Conservation (phyloP, 768 basidiomycete species). For the Suillus fuscotomentosus region DNA sequence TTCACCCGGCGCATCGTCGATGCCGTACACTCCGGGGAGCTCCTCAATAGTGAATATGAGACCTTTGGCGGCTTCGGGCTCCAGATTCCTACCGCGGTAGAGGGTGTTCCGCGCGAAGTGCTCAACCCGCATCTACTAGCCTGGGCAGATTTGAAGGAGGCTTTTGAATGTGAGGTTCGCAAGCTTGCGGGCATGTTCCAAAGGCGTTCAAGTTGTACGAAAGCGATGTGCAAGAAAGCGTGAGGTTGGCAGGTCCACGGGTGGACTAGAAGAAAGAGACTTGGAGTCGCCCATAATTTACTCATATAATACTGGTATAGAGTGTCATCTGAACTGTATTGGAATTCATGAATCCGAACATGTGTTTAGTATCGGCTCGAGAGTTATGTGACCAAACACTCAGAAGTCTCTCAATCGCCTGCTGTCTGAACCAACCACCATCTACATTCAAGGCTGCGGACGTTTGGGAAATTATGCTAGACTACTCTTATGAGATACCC, state of each 20-base stretch:
- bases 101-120: constrained; percentile 87
- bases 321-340: constrained; percentile 1
- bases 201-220: constrained; percentile 91
- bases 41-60: constrained; percentile 85
- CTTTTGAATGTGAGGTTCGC: constrained; percentile 83
- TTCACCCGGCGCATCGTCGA: constrained; percentile 96
- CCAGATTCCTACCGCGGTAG: constrained; percentile 76
- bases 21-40: constrained; percentile 91
- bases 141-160: constrained; percentile 87
- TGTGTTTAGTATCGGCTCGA: background rate
- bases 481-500: background rate
- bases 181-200: constrained; percentile 94
- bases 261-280: constrained; percentile 17
- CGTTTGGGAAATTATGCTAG: background rate
- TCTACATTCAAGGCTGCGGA: background rate
- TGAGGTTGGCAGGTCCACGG: constrained; percentile 77
- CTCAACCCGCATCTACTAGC: constrained; percentile 86
- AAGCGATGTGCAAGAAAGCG: constrained; percentile 77
- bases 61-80: constrained; percentile 82
- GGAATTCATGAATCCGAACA: background rate
- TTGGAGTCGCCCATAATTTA: constrained; percentile 6
- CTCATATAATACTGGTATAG: background rate
- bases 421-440: background rate
- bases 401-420: background rate
- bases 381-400: background rate